These are phyloP conservation scores for Tolypocladium ophioglossoides DNA, from an alignment of 2,329 filamentous ascomycete species.

Conservation along the genomic window DNA sequence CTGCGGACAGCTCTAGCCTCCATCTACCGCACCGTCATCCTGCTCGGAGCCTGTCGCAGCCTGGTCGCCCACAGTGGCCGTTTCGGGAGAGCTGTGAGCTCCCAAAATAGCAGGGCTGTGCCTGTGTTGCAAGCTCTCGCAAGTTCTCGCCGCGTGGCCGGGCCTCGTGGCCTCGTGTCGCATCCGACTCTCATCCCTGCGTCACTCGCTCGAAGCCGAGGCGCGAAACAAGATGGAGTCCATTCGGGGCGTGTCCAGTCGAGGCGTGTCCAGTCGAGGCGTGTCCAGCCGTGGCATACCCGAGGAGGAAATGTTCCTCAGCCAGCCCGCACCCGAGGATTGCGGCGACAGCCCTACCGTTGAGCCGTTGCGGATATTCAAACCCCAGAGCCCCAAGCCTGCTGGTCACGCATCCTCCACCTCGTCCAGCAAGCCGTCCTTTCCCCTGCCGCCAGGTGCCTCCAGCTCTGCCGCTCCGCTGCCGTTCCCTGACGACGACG, in stretches of 20 bases:
- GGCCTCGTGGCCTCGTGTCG: background rate
- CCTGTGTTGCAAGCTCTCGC: background rate
- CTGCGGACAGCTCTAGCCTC: background rate
- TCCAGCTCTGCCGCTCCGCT: conserved; percentile 57
- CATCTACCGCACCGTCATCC: background rate
- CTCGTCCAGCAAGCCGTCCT: conserved; percentile 42
- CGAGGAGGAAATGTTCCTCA: conserved; percentile 78
- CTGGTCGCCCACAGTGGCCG: background rate
- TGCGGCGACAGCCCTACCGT: conserved; percentile 64
- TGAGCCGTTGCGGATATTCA: conserved; percentile 76
- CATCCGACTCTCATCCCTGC: background rate
- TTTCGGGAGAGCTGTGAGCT: background rate
- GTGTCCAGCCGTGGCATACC: conserved; percentile 54
- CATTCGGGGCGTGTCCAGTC: conserved; percentile 49
- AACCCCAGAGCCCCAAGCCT: conserved; percentile 57
- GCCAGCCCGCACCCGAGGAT: conserved; percentile 38
- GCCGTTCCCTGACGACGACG: conserved; percentile 65
- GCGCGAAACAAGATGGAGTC: conserved; percentile 33
- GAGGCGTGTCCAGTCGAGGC: conserved; percentile 53
- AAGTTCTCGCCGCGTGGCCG: too few species aligned
- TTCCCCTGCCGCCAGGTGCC: conserved; percentile 56
- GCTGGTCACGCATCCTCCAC: conserved; percentile 26
- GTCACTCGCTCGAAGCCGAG: background rate
- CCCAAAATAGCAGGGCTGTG: background rate
- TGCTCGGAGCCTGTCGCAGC: background rate